phyloP scores from a whole-genome alignment of 441 rosid genomes.

The Isatis lusitanica region DNA sequence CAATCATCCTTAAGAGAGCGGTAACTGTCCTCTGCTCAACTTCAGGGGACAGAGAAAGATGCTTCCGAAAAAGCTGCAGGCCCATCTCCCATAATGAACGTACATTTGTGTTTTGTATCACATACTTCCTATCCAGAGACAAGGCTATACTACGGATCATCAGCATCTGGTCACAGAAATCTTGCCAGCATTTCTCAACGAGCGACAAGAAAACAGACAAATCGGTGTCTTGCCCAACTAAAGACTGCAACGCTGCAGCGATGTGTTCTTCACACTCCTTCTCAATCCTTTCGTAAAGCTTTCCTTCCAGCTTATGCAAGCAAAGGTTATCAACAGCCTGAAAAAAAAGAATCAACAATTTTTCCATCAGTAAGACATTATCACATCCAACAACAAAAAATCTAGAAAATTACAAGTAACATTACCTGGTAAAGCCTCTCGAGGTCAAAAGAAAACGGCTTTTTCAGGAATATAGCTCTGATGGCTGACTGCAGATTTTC shows the following conservation, averaged over 20 bases:
- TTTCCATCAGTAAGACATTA: background rate
- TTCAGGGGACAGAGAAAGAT: constrained; percentile 79
- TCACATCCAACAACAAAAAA: constrained; percentile 7
- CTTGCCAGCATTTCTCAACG: constrained; percentile 97
- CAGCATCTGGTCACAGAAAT: constrained; percentile 92
- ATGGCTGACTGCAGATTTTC: constrained; percentile 88
- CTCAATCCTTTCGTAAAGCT: constrained; percentile 84
- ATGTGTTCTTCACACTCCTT: constrained; percentile 90
- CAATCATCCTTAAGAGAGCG: constrained; percentile 91
- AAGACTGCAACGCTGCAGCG: constrained; percentile 69
- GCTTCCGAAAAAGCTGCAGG: constrained; percentile 86
- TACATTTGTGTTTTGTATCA: constrained; percentile 83
- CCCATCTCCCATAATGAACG: constrained; percentile 98
- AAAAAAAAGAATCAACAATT: constrained; percentile 18
- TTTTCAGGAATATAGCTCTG: constrained; percentile 88
- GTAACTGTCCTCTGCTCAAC: constrained; percentile 98
- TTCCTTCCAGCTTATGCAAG: constrained; percentile 91
- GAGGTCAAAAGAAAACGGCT: constrained; percentile 67
- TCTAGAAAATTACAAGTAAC: background rate
- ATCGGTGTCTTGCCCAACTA: constrained; percentile 95
- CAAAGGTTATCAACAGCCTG: constrained; percentile 95
- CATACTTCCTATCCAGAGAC: constrained; percentile 85
- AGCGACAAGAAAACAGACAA: constrained; percentile 85
- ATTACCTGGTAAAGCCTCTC: constrained; percentile 91
- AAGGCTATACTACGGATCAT: constrained; percentile 98